These are phyloP conservation scores for Trichodelitschia bisporula DNA, from an alignment of 495 filamentous ascomycete species.

Conservation along the genomic window DNA sequence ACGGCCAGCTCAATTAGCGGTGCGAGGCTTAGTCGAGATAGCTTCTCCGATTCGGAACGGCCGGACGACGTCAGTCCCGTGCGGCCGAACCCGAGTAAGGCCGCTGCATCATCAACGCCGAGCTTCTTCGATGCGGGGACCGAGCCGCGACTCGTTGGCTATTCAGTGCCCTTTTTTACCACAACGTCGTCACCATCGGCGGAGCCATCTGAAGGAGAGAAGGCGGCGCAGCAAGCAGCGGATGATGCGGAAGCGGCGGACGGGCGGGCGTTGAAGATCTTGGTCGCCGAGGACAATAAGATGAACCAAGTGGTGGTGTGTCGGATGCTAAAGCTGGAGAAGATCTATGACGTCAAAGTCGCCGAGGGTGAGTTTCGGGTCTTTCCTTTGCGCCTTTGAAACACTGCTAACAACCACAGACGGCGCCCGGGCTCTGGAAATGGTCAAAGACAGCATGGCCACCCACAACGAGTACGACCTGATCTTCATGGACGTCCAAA, in stretches of 20 bases:
- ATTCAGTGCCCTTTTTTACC: slow-evolving; percentile 72
- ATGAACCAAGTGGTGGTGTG: slow-evolving; percentile 87
- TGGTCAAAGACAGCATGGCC: slow-evolving; percentile 62
- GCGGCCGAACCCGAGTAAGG: background rate
- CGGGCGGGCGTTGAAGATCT: slow-evolving; percentile 35
- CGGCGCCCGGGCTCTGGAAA: slow-evolving; percentile 71
- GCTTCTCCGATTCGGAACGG: too few species aligned
- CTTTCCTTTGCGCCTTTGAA: background rate
- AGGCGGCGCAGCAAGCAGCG: slow-evolving; percentile 19
- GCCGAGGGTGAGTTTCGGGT: slow-evolving; percentile 17
- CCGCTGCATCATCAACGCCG: slow-evolving; percentile 8
- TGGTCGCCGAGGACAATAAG: slow-evolving; percentile 88
- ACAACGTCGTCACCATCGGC: slow-evolving; percentile 22
- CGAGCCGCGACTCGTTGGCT: slow-evolving; percentile 55
- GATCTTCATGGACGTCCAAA: slow-evolving; percentile 90
- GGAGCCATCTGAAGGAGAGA: slow-evolving; percentile 27
- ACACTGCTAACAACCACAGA: slow-evolving; percentile 22
- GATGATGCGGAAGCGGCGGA: slow-evolving; percentile 22
- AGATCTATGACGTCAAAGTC: slow-evolving; percentile 27
- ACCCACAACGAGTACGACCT: slow-evolving; percentile 46
- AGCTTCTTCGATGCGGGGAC: slow-evolving; percentile 20
- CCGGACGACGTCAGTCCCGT: slow-evolving; percentile 2
- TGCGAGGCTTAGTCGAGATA: too few species aligned
- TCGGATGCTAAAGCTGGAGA: slow-evolving; percentile 46
- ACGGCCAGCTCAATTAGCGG: slow-evolving; percentile 16